Evolutionary conservation across 75 land plant genomes (phyloP), one percentile per base, ranked within the genome.

Genomic region (Sequoiadendron giganteum): DNA sequence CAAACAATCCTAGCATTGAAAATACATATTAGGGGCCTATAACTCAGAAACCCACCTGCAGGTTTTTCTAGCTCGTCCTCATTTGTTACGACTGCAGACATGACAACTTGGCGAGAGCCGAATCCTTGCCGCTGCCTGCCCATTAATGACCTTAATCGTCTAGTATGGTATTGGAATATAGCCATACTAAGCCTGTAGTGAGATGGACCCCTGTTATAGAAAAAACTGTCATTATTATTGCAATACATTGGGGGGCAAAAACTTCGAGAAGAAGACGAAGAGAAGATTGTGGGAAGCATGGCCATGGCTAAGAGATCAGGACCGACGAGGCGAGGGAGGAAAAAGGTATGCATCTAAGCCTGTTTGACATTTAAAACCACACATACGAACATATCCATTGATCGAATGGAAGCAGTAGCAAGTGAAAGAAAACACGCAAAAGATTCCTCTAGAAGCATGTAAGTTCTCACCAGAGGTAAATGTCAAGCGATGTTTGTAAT

Each of bases 1-100:
- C 14, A 82, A 47, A 11, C 32, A 25, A 42, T 39, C 82, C 45
- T 39, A 47, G 45, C 11, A 78, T 18, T 78, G 25, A 78, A 39
- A 32, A 6, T 19, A 47, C 82, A 40, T 25, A 19, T 18, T 25
- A 10, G 45, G 28, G 82, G 10, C 82, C 40, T 14, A 40, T 79
- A n/a, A 28, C n/a, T 47, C n/a, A 82, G 84, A 82, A 15, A 45
- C 10, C 84, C 11, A 82, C 84, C 84, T 82, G 84, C 40, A 47
- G n/a, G 3, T 47, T 28, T 82, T 45, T 82, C 13, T 25, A 82
- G n/a, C 84, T 82, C 49, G 32, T 82, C 84, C 77, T 73, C 77
- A 10, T 82, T n/a, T 11, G 32, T 45, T 47, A 52, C 84, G 28
- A 47, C 84, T 82, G 52, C 84, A 82, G 84, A 25, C 84, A 48